Conservation (phyloP, 345 rosid species). For the Reutealis trisperma region DNA sequence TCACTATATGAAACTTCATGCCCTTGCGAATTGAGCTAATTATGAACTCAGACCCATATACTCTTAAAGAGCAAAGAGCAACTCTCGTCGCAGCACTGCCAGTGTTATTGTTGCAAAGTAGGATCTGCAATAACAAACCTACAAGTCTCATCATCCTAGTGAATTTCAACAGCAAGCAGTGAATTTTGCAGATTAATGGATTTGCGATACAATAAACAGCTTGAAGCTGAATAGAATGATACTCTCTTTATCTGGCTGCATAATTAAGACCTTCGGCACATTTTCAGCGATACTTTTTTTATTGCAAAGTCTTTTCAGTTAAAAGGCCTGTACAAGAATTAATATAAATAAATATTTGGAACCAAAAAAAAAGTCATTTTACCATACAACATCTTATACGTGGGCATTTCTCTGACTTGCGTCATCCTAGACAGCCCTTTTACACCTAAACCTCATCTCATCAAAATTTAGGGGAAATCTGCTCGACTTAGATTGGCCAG, state of each 20-base stretch:
- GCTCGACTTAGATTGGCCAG: slow-evolving; percentile 7
- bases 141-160: too few species aligned
- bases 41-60: neutral
- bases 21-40: too few species aligned
- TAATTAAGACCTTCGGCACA: neutral
- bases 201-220: neutral
- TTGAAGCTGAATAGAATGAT: neutral
- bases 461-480: slow-evolving; percentile 25
- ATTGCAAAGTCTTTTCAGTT: slow-evolving; percentile 6
- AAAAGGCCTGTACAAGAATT: slow-evolving; percentile 28
- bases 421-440: slow-evolving; percentile 27
- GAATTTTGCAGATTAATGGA: too few species aligned
- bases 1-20: too few species aligned
- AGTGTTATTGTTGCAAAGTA: neutral
- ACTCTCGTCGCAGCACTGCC: neutral
- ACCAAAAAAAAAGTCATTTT: neutral
- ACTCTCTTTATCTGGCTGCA: neutral
- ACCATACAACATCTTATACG: slow-evolving; percentile 18
- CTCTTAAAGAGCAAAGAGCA: neutral
- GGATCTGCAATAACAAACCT: neutral
- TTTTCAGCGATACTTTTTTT: neutral
- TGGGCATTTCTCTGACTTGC: slow-evolving; percentile 33
- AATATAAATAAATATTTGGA: slow-evolving; percentile 8
- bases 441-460: slow-evolving; percentile 7
- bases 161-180: neutral